Conservation (phyloP, 257 asterid genomes). For the Agastache rugosa region DNA sequence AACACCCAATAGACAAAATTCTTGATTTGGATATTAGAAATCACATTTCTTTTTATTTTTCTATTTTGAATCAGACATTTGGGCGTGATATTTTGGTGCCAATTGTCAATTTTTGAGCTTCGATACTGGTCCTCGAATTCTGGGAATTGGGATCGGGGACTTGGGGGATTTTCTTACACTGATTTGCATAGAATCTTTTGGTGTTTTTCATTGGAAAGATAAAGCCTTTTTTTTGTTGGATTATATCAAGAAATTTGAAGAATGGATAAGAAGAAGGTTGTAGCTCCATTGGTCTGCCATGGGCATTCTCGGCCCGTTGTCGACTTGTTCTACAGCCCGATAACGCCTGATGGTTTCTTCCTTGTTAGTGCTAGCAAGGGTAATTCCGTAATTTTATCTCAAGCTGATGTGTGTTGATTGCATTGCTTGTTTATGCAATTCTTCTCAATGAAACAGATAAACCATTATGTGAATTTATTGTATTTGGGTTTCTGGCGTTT, state of each 20-base stretch:
- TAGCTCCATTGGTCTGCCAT: conserved; percentile 93
- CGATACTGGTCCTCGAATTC: conserved; percentile 31
- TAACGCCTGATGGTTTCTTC: conserved; percentile 94
- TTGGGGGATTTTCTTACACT: conserved; percentile 24
- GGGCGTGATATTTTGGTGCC: conserved; percentile 32
- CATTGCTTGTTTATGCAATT: neutral
- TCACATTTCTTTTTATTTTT: neutral
- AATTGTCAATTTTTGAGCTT: conserved; percentile 36
- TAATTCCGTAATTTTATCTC: conserved; percentile 34
- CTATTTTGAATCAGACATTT: conserved; percentile 21
- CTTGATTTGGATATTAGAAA: conserved; percentile 32
- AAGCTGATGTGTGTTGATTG: conserved; percentile 1
- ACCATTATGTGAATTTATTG: conserved; percentile 13
- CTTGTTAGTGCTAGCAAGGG: conserved; percentile 99
- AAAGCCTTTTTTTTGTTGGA: neutral
- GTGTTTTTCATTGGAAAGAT: neutral
- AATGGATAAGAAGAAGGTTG: conserved; percentile 94
- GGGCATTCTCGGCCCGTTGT: conserved; percentile 99
- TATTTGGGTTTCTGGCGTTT: conserved; percentile 4
- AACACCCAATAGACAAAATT: neutral
- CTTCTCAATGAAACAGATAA: conserved; percentile 7
- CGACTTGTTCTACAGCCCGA: conserved; percentile 93
- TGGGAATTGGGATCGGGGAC: conserved; percentile 29
- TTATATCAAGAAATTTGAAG: conserved; percentile 30
- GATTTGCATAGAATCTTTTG: conserved; percentile 15